phyloP scores from a whole-genome alignment of 768 basidiomycete species.

The Leccinum longicurvipes region DNA sequence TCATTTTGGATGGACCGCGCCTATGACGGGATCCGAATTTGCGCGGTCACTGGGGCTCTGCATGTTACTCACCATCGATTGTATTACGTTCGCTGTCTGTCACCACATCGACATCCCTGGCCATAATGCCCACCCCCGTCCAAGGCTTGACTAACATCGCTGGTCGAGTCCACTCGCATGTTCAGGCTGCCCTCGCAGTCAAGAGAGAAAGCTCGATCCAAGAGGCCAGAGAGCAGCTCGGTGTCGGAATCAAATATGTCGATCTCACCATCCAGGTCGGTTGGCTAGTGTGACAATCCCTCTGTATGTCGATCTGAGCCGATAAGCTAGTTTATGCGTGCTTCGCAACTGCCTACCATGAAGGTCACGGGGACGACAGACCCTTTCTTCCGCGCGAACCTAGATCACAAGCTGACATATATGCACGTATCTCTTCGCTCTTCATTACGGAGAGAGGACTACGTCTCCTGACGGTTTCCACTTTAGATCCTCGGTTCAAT shows the following conservation, averaged over 20 bases:
- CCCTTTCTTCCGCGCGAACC: constrained; percentile 68
- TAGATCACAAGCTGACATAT: constrained; percentile 62
- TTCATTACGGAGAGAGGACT: neutral
- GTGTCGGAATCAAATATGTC: constrained; percentile 44
- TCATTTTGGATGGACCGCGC: too few species aligned
- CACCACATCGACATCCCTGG: neutral
- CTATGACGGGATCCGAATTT: too few species aligned
- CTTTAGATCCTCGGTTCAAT: constrained; percentile 61
- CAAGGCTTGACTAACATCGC: constrained; percentile 14
- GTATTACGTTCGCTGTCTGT: neutral
- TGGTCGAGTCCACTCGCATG: constrained; percentile 5
- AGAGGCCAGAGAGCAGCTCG: constrained; percentile 29
- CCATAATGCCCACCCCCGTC: neutral
- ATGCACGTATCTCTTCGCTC: constrained; percentile 42
- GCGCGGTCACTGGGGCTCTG: too few species aligned
- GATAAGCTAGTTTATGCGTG: constrained; percentile 59
- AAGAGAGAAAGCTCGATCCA: constrained; percentile 32
- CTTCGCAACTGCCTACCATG: constrained; percentile 65
- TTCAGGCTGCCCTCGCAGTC: neutral
- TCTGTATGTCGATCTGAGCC: constrained; percentile 1
- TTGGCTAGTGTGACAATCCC: neutral
- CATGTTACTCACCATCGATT: neutral
- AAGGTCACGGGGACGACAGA: constrained; percentile 62
- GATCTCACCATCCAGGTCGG: constrained; percentile 57
- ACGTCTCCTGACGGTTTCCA: neutral